These are phyloP conservation scores for Barnettozyma wickerhamii DNA, from an alignment of 805 yeast genomes.

Conservation along the genomic window DNA sequence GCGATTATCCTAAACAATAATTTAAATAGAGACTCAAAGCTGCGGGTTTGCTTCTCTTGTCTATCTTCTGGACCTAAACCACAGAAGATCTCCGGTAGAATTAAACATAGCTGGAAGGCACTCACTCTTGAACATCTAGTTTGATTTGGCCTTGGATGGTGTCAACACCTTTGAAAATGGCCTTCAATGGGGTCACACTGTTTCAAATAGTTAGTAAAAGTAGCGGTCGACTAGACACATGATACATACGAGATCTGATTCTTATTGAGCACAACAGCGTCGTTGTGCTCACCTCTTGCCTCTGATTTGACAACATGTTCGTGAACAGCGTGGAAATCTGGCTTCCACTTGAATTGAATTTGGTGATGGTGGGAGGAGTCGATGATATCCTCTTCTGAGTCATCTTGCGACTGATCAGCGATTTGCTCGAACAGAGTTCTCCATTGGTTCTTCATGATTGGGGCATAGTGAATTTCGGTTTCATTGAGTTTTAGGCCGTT, in stretches of 20 bases:
- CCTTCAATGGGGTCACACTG: constrained; percentile 68
- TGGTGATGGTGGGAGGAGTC: constrained; percentile 40
- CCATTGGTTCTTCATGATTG: constrained; percentile 84
- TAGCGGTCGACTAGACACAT: constrained; percentile 24
- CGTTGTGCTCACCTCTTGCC: constrained; percentile 25
- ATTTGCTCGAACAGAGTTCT: constrained; percentile 45
- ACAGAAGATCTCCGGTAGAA: neutral
- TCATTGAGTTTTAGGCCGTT: constrained; percentile 43
- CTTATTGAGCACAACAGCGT: constrained; percentile 28
- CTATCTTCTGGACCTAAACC: neutral
- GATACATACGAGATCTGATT: constrained; percentile 25
- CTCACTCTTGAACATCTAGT: constrained; percentile 27
- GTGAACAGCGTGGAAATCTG: constrained; percentile 70
- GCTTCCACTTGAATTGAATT: constrained; percentile 72
- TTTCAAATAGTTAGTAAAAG: constrained; percentile 28
- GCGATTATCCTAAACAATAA: neutral
- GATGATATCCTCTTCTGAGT: constrained; percentile 39
- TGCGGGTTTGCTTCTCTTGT: neutral
- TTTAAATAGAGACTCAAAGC: neutral
- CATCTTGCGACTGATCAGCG: constrained; percentile 13
- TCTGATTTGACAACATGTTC: constrained; percentile 39
- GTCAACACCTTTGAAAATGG: constrained; percentile 60
- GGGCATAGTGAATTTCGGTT: constrained; percentile 67
- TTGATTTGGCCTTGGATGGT: constrained; percentile 50
- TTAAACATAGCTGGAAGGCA: neutral